phyloP scores from a whole-genome alignment of 2,329 filamentous ascomycete species.

The Xylaria sp. region DNA sequence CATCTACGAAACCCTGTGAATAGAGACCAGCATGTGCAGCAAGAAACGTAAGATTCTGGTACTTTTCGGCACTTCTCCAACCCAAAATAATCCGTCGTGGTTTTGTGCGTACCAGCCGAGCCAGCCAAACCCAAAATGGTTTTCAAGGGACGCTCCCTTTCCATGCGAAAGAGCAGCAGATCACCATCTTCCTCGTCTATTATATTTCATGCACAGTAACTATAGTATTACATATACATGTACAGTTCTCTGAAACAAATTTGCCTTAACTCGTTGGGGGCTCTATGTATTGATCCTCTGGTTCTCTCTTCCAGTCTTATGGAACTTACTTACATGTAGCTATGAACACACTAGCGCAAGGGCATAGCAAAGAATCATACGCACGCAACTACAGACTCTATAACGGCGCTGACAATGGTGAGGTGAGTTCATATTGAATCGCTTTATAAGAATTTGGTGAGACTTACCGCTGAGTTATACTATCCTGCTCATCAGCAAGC shows the following conservation, averaged over 20 bases:
- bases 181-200: background rate
- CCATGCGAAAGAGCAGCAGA: constrained; percentile 11
- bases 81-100: background rate
- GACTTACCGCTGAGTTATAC: no score
- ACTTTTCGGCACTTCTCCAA: constrained; percentile 8
- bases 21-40: background rate
- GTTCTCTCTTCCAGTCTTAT: background rate
- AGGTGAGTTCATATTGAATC: no score
- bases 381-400: no score
- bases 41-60: constrained; percentile 10
- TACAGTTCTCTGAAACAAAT: background rate
- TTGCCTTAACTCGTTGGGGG: background rate
- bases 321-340: no score
- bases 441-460: no score
- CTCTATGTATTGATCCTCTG: background rate
- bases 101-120: constrained; percentile 20
- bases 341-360: no score
- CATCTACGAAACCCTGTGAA: background rate
- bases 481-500: no score
- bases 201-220: constrained; percentile 7
- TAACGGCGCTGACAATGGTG: no score
- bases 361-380: no score
- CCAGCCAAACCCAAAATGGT: background rate
- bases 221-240: background rate
- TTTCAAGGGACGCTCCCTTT: constrained; percentile 3